These are phyloP conservation scores for Cryphonectria naterciae DNA, from an alignment of 2,329 filamentous ascomycete genomes.

Conservation along the genomic window DNA sequence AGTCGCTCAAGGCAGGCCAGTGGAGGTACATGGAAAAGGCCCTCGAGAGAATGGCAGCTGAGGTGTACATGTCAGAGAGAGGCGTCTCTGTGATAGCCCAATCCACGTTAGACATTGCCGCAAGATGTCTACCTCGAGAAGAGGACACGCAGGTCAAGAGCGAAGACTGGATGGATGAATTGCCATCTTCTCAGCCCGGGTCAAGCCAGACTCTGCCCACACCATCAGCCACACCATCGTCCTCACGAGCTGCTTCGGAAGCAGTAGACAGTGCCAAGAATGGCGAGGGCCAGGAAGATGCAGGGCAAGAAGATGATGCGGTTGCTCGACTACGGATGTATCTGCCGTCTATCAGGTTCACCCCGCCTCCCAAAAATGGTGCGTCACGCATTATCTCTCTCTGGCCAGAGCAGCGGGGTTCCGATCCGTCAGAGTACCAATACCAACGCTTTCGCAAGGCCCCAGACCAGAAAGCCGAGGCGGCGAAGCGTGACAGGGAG, in stretches of 20 bases:
- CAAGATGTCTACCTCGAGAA: neutral
- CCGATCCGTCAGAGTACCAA: conserved; percentile 39
- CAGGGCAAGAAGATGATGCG: conserved; percentile 36
- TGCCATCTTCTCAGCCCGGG: conserved; percentile 8
- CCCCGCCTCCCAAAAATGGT: conserved; percentile 32
- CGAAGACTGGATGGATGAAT: neutral
- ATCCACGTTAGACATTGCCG: conserved; percentile 15
- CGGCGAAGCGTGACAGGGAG: conserved; percentile 16
- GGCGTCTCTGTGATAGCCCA: conserved; percentile 17
- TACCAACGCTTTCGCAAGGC: conserved; percentile 32
- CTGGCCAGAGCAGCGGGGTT: conserved; percentile 41
- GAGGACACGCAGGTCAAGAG: neutral
- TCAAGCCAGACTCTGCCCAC: conserved; percentile 22
- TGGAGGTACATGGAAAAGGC: conserved; percentile 26
- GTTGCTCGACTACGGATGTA: conserved; percentile 42
- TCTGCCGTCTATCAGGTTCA: conserved; percentile 37
- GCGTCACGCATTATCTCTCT: conserved; percentile 39
- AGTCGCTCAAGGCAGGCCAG: conserved; percentile 19
- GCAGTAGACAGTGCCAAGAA: conserved; percentile 5
- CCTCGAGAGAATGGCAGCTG: conserved; percentile 27
- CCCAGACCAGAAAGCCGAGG: conserved; percentile 12
- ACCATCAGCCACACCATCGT: conserved; percentile 26
- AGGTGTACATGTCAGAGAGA: conserved; percentile 24
- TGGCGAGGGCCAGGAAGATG: conserved; percentile 26
- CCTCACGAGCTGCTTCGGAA: conserved; percentile 26